Evolutionary conservation across 805 yeast genomes (phyloP), one percentile per base, ranked within the genome.

Genomic region (Candida ficus): DNA sequence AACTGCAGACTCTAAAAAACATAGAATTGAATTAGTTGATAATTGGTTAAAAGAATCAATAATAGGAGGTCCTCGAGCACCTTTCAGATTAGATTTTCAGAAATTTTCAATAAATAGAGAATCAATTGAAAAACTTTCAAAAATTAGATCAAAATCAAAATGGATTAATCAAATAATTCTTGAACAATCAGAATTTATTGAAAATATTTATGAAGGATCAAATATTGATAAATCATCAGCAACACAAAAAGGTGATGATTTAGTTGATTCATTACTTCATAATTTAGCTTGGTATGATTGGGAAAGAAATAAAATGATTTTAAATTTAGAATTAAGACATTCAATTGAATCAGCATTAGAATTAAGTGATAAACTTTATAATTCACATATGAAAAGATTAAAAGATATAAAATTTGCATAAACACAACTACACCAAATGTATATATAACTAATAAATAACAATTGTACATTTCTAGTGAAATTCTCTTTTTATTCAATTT

Each of bases 201-300:
- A 35, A 5, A 16, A 13, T 4, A 31, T 41, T 16, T 41, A 33
- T 19, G 18, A 28, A 21, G 39, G 20, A 16, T 22, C 20, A 21
- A 34, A 26, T 16, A 5, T 13, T 12, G 47, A 44, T 2, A 37
- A 39, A n/a, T 25, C 10, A 6, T 17, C 22, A 13, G 43, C 39
- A 2, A 18, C 20, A 7, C 35, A 37, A 14, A 56, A 56, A 36
- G 54, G 53, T 22, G 61, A 56, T 29, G 61, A 56, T 36, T 34
- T 53, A 5, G 52, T 41, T 9, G 61, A 56, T 33, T 50, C 55
- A 1, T 22, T 55, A 10, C 30, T 56, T 1, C 59, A 54, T 38
- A 54, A 46, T 2, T 11, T 55, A 2, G 35, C 58, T 1, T 55
- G 53, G 52, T 27, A 45, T 14, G 49, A 55, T 19, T 55, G 57